Percentiles rank a stretch among this genome's conserved stretches.
These are phyloP conservation scores for Paraconiothyrium sp. DNA, from an alignment of 2,329 filamentous ascomycete species.

Conservation along the genomic window DNA sequence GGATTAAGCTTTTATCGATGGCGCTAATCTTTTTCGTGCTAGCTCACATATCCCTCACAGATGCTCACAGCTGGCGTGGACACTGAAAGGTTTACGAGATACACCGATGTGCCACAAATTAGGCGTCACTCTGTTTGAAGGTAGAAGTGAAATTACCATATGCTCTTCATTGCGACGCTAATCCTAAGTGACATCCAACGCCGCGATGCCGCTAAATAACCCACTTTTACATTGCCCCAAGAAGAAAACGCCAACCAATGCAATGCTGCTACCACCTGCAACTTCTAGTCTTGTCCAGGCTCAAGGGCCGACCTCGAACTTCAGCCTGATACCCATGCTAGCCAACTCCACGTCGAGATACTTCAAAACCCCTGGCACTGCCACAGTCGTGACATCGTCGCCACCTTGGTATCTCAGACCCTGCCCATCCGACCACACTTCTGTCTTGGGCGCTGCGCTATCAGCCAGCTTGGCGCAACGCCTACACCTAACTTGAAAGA, in stretches of 20 bases:
- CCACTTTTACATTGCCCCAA: slow-evolving; percentile 7
- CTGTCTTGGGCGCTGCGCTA: slow-evolving; percentile 67
- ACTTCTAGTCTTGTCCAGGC: neutral
- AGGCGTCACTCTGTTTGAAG: neutral
- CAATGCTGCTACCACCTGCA: neutral
- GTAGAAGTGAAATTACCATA: neutral
- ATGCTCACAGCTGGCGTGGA: no score
- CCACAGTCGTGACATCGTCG: slow-evolving; percentile 88
- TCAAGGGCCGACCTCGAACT: slow-evolving; percentile 77
- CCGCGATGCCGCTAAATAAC: slow-evolving; percentile 17
- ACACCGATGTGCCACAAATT: neutral
- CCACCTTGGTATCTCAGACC: slow-evolving; percentile 87
- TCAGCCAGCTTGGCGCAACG: slow-evolving; percentile 72
- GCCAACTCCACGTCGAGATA: slow-evolving; percentile 95
- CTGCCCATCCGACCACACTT: slow-evolving; percentile 87
- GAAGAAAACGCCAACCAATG: slow-evolving; percentile 8
- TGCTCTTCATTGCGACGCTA: neutral
- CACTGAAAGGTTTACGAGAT: no score
- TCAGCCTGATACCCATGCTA: slow-evolving; percentile 95
- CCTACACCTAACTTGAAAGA: slow-evolving; percentile 79
- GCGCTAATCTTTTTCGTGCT: neutral
- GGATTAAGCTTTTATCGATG: neutral
- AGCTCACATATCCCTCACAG: neutral
- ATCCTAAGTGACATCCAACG: slow-evolving; percentile 7
- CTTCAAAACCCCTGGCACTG: slow-evolving; percentile 90